A percentile compares a stretch with the other conserved stretches of the same genome.
Evolutionary conservation across 495 filamentous ascomycete species (phyloP).

Genomic region (Usnea hakonensis): DNA sequence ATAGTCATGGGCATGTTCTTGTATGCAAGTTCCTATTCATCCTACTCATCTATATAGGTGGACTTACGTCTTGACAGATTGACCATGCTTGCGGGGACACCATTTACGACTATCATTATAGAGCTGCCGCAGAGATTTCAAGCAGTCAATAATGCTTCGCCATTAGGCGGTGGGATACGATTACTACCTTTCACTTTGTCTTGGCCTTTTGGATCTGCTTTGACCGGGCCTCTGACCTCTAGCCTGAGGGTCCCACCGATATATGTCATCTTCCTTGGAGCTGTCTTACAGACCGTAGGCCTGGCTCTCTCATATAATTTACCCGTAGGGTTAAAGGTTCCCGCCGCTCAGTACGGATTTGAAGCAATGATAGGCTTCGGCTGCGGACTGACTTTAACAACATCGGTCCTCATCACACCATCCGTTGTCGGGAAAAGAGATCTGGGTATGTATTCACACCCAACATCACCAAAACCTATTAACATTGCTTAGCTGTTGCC

Average conservation of each 20-base stretch:
- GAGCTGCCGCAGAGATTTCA: conserved; percentile 51
- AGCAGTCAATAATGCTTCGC: conserved; percentile 37
- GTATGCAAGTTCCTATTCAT: not conserved
- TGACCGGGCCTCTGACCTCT: not conserved
- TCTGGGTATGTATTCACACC: conserved; percentile 8
- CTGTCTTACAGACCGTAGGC: conserved; percentile 41
- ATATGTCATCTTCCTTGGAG: too few relatives aligned
- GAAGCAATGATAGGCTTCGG: conserved; percentile 46
- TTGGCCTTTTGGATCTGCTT: not conserved
- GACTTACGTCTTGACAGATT: not conserved
- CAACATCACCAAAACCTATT: not conserved
- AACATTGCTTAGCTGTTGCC: conserved; percentile 13
- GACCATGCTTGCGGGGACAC: conserved; percentile 38
- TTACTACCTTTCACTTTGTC: not conserved
- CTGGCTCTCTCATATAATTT: conserved; percentile 38
- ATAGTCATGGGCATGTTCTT: conserved; percentile 24
- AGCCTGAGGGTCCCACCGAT: too few relatives aligned
- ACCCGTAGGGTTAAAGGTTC: conserved; percentile 16
- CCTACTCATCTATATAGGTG: too few relatives aligned
- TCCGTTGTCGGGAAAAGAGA: conserved; percentile 35
- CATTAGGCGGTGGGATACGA: conserved; percentile 33
- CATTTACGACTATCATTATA: conserved; percentile 46
- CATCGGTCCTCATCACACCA: conserved; percentile 43
- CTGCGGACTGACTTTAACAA: conserved; percentile 40
- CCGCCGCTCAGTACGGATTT: conserved; percentile 40